These are phyloP conservation scores for Auricularia cornea DNA, from an alignment of 768 basidiomycete species.

Conservation along the genomic window DNA sequence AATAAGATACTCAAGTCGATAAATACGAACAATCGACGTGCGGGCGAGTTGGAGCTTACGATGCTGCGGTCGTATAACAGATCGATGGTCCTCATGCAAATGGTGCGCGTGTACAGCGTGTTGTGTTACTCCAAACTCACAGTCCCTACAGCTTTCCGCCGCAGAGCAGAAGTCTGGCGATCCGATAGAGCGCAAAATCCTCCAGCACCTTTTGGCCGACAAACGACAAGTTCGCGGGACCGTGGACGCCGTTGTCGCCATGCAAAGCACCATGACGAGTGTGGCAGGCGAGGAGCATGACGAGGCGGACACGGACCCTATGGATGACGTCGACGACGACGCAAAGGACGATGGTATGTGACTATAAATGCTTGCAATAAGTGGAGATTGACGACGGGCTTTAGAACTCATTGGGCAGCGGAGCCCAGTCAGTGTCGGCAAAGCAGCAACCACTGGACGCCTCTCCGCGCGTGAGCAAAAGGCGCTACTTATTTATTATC, in stretches of 20 bases:
- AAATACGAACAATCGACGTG: slow-evolving; percentile 23
- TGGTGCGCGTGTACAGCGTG: too few relatives aligned
- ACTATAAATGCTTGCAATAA: too few relatives aligned
- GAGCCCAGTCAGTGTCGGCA: too few relatives aligned
- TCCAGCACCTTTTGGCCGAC: not conserved
- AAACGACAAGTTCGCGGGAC: slow-evolving; percentile 11
- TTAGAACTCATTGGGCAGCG: too few relatives aligned
- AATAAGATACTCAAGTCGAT: slow-evolving; percentile 29
- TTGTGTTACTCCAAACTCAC: too few relatives aligned
- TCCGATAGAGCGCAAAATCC: not conserved
- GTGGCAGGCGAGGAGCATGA: too few relatives aligned
- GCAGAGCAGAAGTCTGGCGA: slow-evolving; percentile 7
- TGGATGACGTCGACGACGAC: too few relatives aligned
- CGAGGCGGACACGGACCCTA: not conserved
- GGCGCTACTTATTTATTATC: too few relatives aligned
- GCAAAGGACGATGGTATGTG: not conserved
- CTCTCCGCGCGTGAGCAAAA: too few relatives aligned
- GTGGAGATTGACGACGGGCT: too few relatives aligned
- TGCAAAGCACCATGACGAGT: too few relatives aligned
- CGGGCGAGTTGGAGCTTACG: slow-evolving; percentile 25
- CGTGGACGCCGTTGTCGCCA: slow-evolving; percentile 9
- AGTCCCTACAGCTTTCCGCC: not conserved
- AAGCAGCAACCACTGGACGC: too few relatives aligned
- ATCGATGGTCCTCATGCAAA: not conserved
- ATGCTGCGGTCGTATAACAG: slow-evolving; percentile 22